Evolutionary conservation across 1,284 basidiomycete species (phyloP), one percentile per base, ranked within the genome.

Genomic region (Megacollybia platyphylla): DNA sequence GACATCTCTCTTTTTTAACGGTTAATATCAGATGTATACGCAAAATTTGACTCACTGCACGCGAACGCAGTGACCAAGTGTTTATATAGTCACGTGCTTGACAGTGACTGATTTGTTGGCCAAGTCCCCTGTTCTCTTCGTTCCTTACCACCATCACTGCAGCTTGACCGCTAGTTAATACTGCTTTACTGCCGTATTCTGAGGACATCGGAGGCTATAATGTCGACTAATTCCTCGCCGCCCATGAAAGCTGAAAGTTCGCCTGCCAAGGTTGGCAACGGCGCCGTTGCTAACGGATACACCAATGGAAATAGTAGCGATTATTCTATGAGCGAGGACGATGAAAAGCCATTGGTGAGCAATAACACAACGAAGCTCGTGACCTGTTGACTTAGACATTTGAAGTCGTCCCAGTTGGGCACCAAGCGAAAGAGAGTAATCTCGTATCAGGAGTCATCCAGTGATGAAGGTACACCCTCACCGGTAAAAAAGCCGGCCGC

Each of bases 401-500:
- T 52, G 49, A 39, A 49, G 34, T 45, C 69, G 64, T 71, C 68
- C 10, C 67, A 75, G 60, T 62, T 67, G 37, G 56, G 62, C 44
- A 63, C 65, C 39, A 54, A 54, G 39, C 85, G 84, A 60, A 74
- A 79, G 54, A 79, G 78, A 64, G 73, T 71, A 51, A 56, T 63
- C 11, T 53, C 60, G 10, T 65, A 67, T 44, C 63, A 62, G 13
- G 69, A 71, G 10, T 66, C 58, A 29, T 76, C 73, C 34, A 81
- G 76, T 51, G 80, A 80, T n/a, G 79, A 83, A 49, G 80, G 85
- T 48, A 64, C 63, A 20, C 81, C 81, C 36, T 81, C 24, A 79
- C 79, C 15, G 65, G 61, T 7, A 84, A 82, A 59, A 46, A 56
- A 40, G 66, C 67, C 42, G 62, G 65, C 44, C 67, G 65, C 45